Conservation (phyloP, 495 filamentous ascomycete genomes). For the Cenococcum geophilum region DNA sequence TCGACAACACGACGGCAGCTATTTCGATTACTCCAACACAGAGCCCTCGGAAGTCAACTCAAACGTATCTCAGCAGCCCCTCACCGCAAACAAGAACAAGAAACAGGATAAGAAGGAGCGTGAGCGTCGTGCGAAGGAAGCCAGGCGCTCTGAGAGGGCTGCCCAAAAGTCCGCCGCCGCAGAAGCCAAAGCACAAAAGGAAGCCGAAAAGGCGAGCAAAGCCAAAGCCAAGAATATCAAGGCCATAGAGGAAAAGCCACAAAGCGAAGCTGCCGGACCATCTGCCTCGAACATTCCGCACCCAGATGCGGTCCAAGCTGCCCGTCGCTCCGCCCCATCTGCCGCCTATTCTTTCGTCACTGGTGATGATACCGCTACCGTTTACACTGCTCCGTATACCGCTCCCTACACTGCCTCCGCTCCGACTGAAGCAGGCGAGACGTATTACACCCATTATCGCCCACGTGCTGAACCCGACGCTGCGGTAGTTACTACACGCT, state of each 20-base stretch:
- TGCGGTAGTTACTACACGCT: not conserved
- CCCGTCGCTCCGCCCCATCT: constrained; percentile 30
- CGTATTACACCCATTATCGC: constrained; percentile 36
- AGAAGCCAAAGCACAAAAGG: constrained; percentile 31
- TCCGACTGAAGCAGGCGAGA: constrained; percentile 22
- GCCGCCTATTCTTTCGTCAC: constrained; percentile 36
- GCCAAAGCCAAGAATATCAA: constrained; percentile 22
- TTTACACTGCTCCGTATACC: constrained; percentile 26
- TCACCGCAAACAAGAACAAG: constrained; percentile 13
- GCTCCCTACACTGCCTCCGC: constrained; percentile 17
- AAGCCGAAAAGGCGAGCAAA: constrained; percentile 20
- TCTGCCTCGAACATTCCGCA: constrained; percentile 1
- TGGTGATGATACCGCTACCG: constrained; percentile 33
- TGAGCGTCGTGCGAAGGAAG: constrained; percentile 25
- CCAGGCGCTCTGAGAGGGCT: constrained; percentile 28
- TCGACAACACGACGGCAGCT: constrained; percentile 63
- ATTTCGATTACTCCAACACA: constrained; percentile 56
- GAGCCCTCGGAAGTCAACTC: constrained; percentile 28
- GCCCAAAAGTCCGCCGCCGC: constrained; percentile 26
- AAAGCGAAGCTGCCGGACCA: constrained; percentile 12
- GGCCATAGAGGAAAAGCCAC: constrained; percentile 19
- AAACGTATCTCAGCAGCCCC: constrained; percentile 39
- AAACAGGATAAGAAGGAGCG: constrained; percentile 30
- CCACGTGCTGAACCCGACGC: constrained; percentile 24
- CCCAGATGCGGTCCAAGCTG: constrained; percentile 5